Evolutionary conservation across 768 basidiomycete genomes (phyloP), one percentile per base, ranked within the genome.

Genomic region (Auriscalpium vulgare): DNA sequence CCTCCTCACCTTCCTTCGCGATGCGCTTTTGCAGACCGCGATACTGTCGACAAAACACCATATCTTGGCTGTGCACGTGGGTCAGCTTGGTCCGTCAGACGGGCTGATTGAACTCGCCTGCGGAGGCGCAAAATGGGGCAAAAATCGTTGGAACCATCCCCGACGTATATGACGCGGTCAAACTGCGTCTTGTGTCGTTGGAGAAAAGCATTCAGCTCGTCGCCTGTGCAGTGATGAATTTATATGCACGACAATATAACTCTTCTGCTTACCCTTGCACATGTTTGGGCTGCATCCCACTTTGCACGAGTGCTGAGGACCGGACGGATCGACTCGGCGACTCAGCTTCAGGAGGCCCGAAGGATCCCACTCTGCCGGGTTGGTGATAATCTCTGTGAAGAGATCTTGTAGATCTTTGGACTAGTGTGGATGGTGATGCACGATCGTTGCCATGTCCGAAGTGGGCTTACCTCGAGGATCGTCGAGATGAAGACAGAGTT

Each of bases 221-320:
- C 87, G n/a, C 95, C 95, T 93, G 62, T 4, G 8, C 21, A 40
- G 16, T 37, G 21, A 8, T 36, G 37, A 56, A 48, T 10, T 6
- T 35, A 9, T 29, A 29, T 29, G 23, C 34, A 36, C 34, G 44
- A 34, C 45, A 16, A n/a, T 19, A n/a, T 19, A 21, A 53, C 8
- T 23, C 9, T 23, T 23, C 19, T 5, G 62, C 68, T 44, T 17
- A 85, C 91, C 92, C 76, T 99, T 99, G 78, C 97, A 99, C 95
- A 99, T 97, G 75, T 99, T 98, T 13, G 86, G 81, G 55, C 85
- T 85, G 74, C 97, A 99, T 7, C 95, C 95, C 51, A 95, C 78
- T 46, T 74, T 75, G 72, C 97, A 99, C 8, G 65, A 67, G 69
- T 98, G 97, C 57, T 92, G 92, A 1, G 84, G 84, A 1, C 82